These are phyloP conservation scores for Fusarium hostae DNA, from an alignment of 2,329 filamentous ascomycete genomes.

Conservation along the genomic window DNA sequence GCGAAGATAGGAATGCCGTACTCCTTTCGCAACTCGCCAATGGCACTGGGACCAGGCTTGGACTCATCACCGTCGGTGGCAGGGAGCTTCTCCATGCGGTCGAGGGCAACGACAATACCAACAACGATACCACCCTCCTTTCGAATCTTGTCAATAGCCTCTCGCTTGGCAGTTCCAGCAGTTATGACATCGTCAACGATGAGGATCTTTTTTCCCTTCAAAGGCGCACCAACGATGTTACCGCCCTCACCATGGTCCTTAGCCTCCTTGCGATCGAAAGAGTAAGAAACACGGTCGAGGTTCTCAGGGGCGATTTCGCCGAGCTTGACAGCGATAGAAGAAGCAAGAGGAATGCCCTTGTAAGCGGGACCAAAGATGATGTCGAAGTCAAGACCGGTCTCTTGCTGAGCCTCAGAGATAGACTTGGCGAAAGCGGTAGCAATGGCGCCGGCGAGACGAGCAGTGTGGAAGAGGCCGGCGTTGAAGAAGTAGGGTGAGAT, in stretches of 20 bases:
- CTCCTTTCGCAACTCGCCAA: conserved; percentile 86
- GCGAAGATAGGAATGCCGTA: conserved; percentile 85
- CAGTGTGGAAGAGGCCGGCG: conserved; percentile 88
- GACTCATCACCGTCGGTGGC: conserved; percentile 72
- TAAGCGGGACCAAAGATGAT: conserved; percentile 94
- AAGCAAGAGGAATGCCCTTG: conserved; percentile 94
- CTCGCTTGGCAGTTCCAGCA: conserved; percentile 91
- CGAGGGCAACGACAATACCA: conserved; percentile 88
- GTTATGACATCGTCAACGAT: conserved; percentile 98
- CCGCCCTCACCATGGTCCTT: conserved; percentile 97
- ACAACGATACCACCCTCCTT: conserved; percentile 85
- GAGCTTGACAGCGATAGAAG: conserved; percentile 80
- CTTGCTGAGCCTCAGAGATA: conserved; percentile 61
- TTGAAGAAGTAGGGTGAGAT: conserved; percentile 98
- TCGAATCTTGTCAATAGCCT: conserved; percentile 90
- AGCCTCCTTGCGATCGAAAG: conserved; percentile 95
- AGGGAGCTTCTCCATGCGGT: conserved; percentile 86
- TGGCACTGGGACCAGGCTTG: conserved; percentile 78
- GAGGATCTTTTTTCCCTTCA: conserved; percentile 86
- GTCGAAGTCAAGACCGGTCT: conserved; percentile 71
- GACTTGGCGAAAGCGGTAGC: conserved; percentile 81
- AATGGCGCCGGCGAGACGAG: conserved; percentile 80
- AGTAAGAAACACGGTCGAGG: conserved; percentile 80
- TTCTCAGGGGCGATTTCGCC: conserved; percentile 72
- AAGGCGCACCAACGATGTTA: conserved; percentile 85